Evolutionary conservation across 2,329 filamentous ascomycete species (phyloP).

Genomic region (Triangularia setosa): DNA sequence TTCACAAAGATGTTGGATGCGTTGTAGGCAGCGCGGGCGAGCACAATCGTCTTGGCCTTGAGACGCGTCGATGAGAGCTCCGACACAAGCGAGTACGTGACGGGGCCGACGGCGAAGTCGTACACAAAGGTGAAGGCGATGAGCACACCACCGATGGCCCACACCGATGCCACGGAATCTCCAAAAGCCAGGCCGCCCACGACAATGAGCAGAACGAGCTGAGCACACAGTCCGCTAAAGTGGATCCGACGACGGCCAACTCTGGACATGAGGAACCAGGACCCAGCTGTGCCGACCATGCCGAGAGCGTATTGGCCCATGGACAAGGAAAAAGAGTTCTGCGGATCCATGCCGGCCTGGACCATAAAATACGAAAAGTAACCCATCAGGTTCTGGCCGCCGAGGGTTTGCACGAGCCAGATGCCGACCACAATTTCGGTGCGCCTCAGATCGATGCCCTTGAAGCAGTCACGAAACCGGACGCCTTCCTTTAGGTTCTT

Average conservation of each 20-base stretch:
- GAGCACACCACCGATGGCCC: conserved; percentile 24
- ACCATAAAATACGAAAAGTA: conserved; percentile 31
- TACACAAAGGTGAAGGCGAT: conserved; percentile 25
- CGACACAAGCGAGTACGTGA: conserved; percentile 27
- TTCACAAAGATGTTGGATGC: conserved; percentile 34
- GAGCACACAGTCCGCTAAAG: conserved; percentile 37
- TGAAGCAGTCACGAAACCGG: conserved; percentile 41
- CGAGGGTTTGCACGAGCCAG: conserved; percentile 21
- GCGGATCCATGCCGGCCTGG: conserved; percentile 21
- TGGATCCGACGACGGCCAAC: conserved; percentile 45
- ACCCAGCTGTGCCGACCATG: conserved; percentile 41
- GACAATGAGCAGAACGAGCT: conserved; percentile 40
- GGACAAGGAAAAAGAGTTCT: conserved; percentile 18
- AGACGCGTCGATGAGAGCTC: conserved; percentile 30
- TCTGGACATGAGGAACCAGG: conserved; percentile 39
- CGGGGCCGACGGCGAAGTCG: conserved; percentile 28
- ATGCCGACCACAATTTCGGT: conserved; percentile 37
- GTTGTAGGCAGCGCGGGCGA: conserved; percentile 30
- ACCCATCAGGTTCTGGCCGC: conserved; percentile 19
- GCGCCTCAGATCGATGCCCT: conserved; percentile 37
- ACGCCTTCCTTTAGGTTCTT: conserved; percentile 31
- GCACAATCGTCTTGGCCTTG: conserved; percentile 44
- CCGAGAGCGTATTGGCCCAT: conserved; percentile 32
- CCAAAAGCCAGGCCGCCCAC: conserved; percentile 37
- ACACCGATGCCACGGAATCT: conserved; percentile 15